phyloP scores from a whole-genome alignment of 2,329 filamentous ascomycete species.

The Sclerotinia borealis region DNA sequence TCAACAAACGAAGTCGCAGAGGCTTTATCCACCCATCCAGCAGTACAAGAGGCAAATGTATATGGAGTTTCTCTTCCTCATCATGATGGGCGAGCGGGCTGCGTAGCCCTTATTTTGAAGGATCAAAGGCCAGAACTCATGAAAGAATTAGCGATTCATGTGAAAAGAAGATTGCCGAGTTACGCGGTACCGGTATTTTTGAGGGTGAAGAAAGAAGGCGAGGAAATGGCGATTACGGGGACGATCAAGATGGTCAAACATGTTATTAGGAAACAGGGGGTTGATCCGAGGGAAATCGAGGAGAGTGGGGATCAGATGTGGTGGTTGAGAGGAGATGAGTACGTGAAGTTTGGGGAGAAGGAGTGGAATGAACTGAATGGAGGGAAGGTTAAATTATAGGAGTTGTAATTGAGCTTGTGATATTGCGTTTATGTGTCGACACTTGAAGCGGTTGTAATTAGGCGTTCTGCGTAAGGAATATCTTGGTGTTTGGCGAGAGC shows the following conservation, averaged over 20 bases:
- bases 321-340: constrained; percentile 55
- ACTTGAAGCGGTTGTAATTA: no score
- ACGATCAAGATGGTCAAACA: constrained; percentile 90
- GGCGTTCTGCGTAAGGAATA: no score
- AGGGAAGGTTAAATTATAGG: constrained; percentile 53
- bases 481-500: no score
- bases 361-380: constrained; percentile 65
- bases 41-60: constrained; percentile 73
- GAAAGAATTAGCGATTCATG: constrained; percentile 55
- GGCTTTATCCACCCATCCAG: constrained; percentile 59
- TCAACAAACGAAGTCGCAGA: constrained; percentile 78
- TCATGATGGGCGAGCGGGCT: constrained; percentile 80
- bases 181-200: constrained; percentile 78
- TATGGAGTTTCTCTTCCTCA: constrained; percentile 75
- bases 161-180: constrained; percentile 52
- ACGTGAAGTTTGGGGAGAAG: constrained; percentile 57
- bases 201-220: constrained; percentile 47
- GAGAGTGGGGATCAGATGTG: constrained; percentile 41
- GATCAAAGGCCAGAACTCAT: constrained; percentile 42
- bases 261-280: constrained; percentile 63
- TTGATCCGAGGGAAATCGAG: constrained; percentile 53
- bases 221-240: constrained; percentile 60
- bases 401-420: background rate
- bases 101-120: constrained; percentile 62
- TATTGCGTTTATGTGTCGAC: no score